Evolutionary conservation across 192 early-diverging fungal species (phyloP), one percentile per base, ranked within the genome.

Genomic region (Coemansia sp.): DNA sequence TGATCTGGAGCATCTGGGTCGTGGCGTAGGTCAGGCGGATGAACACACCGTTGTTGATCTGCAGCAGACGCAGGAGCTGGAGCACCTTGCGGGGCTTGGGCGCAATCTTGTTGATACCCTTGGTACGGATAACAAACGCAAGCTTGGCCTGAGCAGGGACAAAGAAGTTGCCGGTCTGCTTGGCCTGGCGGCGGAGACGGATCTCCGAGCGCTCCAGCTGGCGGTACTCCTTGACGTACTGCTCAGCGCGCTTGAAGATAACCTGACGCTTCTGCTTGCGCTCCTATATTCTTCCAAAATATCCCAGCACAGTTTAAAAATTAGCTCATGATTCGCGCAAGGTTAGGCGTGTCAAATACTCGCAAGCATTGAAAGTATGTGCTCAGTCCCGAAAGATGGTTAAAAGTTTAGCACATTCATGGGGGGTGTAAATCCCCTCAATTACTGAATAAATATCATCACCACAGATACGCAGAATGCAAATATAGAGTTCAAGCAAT

Each of bases 21-120:
- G 97, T 97, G 68, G 98, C 97, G 89, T 93, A 94, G 89, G 94
- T 97, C 76, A 98, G 89, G 51, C 90, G 89, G 72, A 99, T 88
- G 82, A 99, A 99, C 83, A 95, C 93, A 77, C 92, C 96, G 88
- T 93, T 93, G 95, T 99, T 98, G 92, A 99, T 99, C 91, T 97
- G 94, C 87, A 93, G 91, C 77, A 99, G 89, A 91, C 97, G 96
- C 79, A 99, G 87, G 75, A 99, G 91, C 88, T 98, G 97, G 72
- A 99, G 90, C 66, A 98, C 94, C 94, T 99, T 99, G 84, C 95
- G 91, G 78, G 98, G 96, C 92, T 99, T 99, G 85, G 97, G 98
- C 36, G 97, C 89, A 74, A 99, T 92, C 89, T 98, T 94, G 92
- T 96, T 98, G 91, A 99, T 96, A 97, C 96, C 97, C 92, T 97